A percentile compares a stretch with the other conserved stretches of the same genome.
Conservation (phyloP, 2,329 filamentous ascomycete species). For the Venturia aucupariae region DNA sequence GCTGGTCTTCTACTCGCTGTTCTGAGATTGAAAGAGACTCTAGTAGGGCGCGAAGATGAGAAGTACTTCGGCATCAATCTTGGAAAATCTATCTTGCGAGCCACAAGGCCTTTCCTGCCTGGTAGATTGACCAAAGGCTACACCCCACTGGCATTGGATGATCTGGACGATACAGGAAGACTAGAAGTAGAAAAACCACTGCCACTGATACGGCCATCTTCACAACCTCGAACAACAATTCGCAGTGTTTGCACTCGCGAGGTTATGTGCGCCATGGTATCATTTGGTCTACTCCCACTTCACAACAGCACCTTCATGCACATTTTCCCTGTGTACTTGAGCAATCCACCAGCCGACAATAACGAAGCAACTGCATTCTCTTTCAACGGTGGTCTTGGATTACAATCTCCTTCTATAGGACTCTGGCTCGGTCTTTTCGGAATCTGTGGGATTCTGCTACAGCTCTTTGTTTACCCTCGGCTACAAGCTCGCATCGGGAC, state of each 20-base stretch:
- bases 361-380: slow-evolving; percentile 30
- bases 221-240: slow-evolving; percentile 25
- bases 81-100: slow-evolving; percentile 16
- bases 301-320: slow-evolving; percentile 61
- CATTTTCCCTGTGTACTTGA: slow-evolving; percentile 60
- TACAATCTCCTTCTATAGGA: slow-evolving; percentile 56
- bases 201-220: slow-evolving; percentile 15
- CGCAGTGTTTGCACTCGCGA: slow-evolving; percentile 34
- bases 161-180: slow-evolving; percentile 20
- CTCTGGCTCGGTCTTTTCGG: slow-evolving; percentile 62
- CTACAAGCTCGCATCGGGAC: slow-evolving; percentile 55
- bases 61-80: slow-evolving; percentile 3
- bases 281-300: slow-evolving; percentile 53
- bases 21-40: slow-evolving; percentile 30
- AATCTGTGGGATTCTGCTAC: slow-evolving; percentile 55
- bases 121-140: slow-evolving; percentile 14
- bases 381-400: slow-evolving; percentile 59
- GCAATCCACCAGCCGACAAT: slow-evolving; percentile 39
- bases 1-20: slow-evolving; percentile 26
- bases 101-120: slow-evolving; percentile 20
- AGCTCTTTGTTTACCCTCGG: slow-evolving; percentile 55
- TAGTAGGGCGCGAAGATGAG: slow-evolving; percentile 24
- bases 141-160: slow-evolving; percentile 1
- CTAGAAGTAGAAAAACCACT: not conserved
- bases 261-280: slow-evolving; percentile 40